Conservation (phyloP, 176 grass and related monocot genomes). For the Triticum turgidum region DNA sequence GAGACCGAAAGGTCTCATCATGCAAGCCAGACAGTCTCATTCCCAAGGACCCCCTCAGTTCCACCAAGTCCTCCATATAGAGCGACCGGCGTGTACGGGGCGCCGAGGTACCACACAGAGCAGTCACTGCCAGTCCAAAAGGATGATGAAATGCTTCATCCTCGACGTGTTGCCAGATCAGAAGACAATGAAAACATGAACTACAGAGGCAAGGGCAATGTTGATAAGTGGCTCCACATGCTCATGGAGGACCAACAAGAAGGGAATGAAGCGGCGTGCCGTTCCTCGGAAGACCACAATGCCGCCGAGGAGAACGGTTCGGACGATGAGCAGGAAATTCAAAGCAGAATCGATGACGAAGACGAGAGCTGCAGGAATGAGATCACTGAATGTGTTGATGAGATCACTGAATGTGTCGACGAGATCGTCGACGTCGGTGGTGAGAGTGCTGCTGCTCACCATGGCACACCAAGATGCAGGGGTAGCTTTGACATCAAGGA, state of each 20-base stretch:
- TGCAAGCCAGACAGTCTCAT: conserved; percentile 28
- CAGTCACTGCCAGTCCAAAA: conserved; percentile 20
- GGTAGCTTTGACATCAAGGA: conserved; percentile 72
- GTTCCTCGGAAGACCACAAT: conserved; percentile 15
- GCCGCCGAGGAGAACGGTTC: not conserved
- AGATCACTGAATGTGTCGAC: conserved; percentile 41
- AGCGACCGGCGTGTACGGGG: conserved; percentile 9
- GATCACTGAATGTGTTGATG: conserved; percentile 37
- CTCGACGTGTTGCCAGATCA: not conserved
- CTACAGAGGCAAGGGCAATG: conserved; percentile 59
- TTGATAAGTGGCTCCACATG: conserved; percentile 78
- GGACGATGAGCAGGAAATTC: conserved; percentile 26
- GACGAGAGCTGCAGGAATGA: conserved; percentile 32
- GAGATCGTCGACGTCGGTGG: conserved; percentile 40
- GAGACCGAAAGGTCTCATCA: conserved; percentile 24
- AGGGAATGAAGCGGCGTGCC: not conserved
- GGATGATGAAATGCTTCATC: not conserved
- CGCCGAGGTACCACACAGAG: conserved; percentile 19
- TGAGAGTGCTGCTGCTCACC: conserved; percentile 17
- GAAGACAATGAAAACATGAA: conserved; percentile 55
- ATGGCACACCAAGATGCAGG: conserved; percentile 28
- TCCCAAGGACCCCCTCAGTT: conserved; percentile 35
- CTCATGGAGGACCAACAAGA: conserved; percentile 53
- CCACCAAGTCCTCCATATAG: conserved; percentile 46
- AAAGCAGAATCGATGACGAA: conserved; percentile 3